Conservation (phyloP, 257 asterid species). For the Plantago elongata region DNA sequence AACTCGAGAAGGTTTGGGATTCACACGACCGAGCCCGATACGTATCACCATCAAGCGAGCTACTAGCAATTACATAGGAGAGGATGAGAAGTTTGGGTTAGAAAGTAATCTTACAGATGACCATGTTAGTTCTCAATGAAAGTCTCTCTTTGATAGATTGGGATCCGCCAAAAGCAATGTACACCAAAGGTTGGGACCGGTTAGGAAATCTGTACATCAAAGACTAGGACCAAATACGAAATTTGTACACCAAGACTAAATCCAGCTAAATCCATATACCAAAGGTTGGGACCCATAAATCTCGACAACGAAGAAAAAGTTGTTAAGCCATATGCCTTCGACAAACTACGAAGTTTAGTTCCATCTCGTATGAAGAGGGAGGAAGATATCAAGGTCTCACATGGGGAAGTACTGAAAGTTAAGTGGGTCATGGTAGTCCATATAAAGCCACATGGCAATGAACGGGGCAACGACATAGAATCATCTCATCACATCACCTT, state of each 20-base stretch:
- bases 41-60: not conserved
- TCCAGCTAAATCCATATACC: too few species aligned
- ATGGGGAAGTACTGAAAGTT: not conserved
- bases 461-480: not conserved
- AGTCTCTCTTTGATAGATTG: not conserved
- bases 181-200: not conserved
- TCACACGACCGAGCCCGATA: not conserved
- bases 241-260: too few species aligned
- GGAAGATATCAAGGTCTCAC: not conserved
- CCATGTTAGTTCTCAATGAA: not conserved
- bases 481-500: not conserved
- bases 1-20: not conserved
- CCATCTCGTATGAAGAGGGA: not conserved
- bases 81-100: too few species aligned
- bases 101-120: not conserved
- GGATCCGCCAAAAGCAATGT: not conserved
- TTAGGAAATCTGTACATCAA: not conserved
- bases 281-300: not conserved
- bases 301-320: not conserved
- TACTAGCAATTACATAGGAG: not conserved
- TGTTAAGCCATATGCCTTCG: too few species aligned
- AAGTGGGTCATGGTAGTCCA: not conserved
- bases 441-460: not conserved
- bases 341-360: not conserved
- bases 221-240: too few species aligned